These are phyloP conservation scores for Penicillium arizonense DNA, from an alignment of 495 filamentous ascomycete genomes.

Conservation along the genomic window DNA sequence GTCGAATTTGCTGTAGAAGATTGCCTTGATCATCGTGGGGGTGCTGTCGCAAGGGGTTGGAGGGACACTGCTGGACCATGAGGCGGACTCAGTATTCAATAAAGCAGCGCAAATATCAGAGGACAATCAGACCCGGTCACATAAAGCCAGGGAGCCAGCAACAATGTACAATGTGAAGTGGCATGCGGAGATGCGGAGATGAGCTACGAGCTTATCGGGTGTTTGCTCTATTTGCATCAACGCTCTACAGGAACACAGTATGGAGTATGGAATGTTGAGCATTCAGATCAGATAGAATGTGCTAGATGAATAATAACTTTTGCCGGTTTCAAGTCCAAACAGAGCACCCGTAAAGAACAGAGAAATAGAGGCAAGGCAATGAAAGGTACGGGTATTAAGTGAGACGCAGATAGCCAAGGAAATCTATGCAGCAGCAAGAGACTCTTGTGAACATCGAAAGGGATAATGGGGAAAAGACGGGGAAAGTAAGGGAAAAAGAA, in stretches of 20 bases:
- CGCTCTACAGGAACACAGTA: neutral
- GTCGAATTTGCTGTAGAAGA: conserved; percentile 95
- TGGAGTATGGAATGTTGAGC: neutral
- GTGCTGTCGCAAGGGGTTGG: neutral
- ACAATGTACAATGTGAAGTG: neutral
- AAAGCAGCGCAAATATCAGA: neutral
- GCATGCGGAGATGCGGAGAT: neutral
- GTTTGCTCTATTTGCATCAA: neutral
- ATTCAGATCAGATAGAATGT: neutral
- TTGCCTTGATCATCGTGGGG: conserved; percentile 73
- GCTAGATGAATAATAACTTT: neutral
- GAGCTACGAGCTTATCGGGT: conserved; percentile 4
- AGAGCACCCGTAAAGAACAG: neutral
- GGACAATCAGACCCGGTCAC: too few species aligned
- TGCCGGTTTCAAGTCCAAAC: neutral
- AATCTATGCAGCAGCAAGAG: conserved; percentile 10
- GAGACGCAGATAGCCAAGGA: conserved; percentile 1
- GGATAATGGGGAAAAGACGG: conserved; percentile 2
- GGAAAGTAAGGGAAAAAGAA: conserved; percentile 1
- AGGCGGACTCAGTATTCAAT: neutral
- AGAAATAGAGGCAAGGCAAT: conserved; percentile 2
- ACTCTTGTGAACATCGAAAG: conserved; percentile 1
- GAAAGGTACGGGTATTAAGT: conserved; percentile 20
- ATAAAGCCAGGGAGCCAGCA: neutral
- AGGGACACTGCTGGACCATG: neutral